Percentiles rank a stretch among this genome's conserved stretches.
These are phyloP conservation scores for Astrephomene gubernaculifera DNA, from an alignment of 139 green algal species.

Conservation along the genomic window DNA sequence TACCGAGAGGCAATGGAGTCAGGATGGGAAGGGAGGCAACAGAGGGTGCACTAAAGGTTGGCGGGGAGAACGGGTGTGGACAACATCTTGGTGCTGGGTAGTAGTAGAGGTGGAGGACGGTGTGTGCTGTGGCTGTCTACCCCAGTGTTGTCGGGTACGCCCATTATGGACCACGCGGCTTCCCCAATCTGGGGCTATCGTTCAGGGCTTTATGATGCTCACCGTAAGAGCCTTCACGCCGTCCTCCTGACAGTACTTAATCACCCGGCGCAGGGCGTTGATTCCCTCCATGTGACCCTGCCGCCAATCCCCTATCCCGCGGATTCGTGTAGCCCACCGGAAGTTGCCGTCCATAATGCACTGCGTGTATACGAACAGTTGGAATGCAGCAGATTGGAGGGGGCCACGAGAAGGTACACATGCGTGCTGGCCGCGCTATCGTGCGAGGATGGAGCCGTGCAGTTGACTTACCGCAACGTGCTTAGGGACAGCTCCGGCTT, in stretches of 20 bases:
- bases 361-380: neutral
- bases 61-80: too few species aligned
- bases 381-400: neutral
- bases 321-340: conserved; percentile 65
- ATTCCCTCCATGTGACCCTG: conserved; percentile 70
- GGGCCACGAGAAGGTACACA: neutral
- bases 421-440: too few species aligned
- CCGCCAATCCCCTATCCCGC: conserved; percentile 38
- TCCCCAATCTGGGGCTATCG: too few species aligned
- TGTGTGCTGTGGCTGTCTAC: too few species aligned
- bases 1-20: too few species aligned
- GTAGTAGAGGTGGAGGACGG: too few species aligned
- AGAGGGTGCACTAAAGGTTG: too few species aligned
- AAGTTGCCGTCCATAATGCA: conserved; percentile 80
- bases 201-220: too few species aligned
- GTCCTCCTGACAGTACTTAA: conserved; percentile 57
- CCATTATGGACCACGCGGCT: too few species aligned
- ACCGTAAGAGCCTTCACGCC: conserved; percentile 81
- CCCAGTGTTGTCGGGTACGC: too few species aligned
- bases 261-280: conserved; percentile 56
- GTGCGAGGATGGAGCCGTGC: neutral
- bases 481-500: neutral
- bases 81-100: too few species aligned
- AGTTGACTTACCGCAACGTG: conserved; percentile 53
- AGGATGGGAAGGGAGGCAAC: too few species aligned